phyloP scores from a whole-genome alignment of 371 early-diverging fungal genomes.

The Mortierella sp. region DNA sequence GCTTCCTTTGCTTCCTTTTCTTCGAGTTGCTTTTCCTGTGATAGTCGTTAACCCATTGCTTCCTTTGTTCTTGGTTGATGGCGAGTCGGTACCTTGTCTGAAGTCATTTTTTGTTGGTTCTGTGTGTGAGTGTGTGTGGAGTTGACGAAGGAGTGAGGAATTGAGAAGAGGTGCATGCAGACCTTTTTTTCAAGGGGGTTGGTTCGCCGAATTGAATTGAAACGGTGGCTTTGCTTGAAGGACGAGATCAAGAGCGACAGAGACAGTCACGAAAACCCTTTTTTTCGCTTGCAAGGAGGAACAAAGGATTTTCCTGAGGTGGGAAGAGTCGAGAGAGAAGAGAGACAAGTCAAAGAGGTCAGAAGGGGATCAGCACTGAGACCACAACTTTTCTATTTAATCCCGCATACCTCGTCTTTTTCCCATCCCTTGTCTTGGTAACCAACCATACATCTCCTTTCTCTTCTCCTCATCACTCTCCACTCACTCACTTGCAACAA shows the following conservation, averaged over 20 bases:
- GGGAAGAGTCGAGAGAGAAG: not conserved
- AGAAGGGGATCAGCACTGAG: not conserved
- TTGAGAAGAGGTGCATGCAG: no score
- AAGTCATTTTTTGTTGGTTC: constrained; percentile 18
- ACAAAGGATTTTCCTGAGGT: not conserved
- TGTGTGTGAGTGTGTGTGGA: not conserved
- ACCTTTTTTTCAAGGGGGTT: no score
- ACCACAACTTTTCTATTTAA: not conserved
- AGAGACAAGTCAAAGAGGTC: not conserved
- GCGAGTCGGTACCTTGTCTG: constrained; percentile 33
- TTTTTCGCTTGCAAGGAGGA: not conserved
- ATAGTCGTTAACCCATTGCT: no score
- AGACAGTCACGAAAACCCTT: not conserved
- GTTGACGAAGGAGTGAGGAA: not conserved
- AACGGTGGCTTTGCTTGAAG: no score
- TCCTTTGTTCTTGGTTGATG: not conserved
- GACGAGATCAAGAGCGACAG: not conserved
- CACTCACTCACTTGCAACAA: not conserved
- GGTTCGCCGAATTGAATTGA: no score
- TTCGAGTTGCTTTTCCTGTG: not conserved
- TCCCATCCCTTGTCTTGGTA: not conserved
- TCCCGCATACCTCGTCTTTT: not conserved
- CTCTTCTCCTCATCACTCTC: not conserved
- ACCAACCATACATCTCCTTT: not conserved
- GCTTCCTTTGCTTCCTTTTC: not conserved